phyloP scores from a whole-genome alignment of 768 basidiomycete species.

The Lactifluus subvellereus region DNA sequence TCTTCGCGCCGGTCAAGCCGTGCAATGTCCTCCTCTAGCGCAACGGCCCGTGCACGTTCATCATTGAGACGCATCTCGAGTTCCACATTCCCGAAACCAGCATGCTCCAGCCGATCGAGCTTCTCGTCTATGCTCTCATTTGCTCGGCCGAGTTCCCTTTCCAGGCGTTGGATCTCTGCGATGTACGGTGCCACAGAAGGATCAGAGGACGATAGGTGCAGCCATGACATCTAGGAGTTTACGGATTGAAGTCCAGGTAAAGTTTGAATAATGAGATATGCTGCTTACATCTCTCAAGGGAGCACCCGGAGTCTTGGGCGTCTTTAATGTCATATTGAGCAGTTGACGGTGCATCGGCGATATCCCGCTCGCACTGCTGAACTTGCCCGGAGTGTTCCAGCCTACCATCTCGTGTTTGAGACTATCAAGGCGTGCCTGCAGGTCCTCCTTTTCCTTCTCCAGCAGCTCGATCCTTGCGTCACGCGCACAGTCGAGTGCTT shows the following conservation, averaged over 20 bases:
- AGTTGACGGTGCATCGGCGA: conserved; percentile 76
- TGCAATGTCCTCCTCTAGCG: conserved; percentile 64
- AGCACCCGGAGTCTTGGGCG: conserved; percentile 73
- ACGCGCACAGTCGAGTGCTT: conserved; percentile 72
- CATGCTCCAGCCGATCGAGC: conserved; percentile 77
- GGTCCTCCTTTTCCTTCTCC: conserved; percentile 69
- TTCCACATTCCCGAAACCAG: conserved; percentile 67
- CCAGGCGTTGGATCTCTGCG: conserved; percentile 66
- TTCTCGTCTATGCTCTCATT: conserved; percentile 88
- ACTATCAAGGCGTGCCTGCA: conserved; percentile 62
- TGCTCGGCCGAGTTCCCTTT: conserved; percentile 68
- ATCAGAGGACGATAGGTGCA: conserved; percentile 56
- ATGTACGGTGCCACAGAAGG: conserved; percentile 55
- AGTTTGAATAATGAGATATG: conserved; percentile 9
- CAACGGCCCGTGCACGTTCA: conserved; percentile 49
- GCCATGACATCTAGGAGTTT: conserved; percentile 59
- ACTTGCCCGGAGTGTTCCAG: conserved; percentile 52
- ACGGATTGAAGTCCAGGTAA: conserved; percentile 16
- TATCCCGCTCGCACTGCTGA: conserved; percentile 49
- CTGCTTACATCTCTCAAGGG: conserved; percentile 70
- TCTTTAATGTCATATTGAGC: conserved; percentile 58
- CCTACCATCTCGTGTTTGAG: conserved; percentile 49
- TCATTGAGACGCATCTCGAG: conserved; percentile 68
- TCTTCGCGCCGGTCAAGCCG: conserved; percentile 63
- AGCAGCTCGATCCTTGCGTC: conserved; percentile 71